Evolutionary conservation across 106 monocot genomes (phyloP).

Genomic region (Hemerocallis citrina): DNA sequence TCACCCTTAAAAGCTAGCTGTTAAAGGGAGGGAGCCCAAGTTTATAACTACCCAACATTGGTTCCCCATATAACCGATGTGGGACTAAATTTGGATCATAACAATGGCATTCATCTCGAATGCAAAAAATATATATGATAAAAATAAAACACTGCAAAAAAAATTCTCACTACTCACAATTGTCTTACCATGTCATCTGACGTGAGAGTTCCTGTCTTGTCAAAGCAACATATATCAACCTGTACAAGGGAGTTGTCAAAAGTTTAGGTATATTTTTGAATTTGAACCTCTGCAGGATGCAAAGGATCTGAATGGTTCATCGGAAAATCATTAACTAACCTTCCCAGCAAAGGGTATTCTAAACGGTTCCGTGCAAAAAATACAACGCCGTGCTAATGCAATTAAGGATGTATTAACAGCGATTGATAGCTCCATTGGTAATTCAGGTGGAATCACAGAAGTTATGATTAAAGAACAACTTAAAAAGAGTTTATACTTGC

Average conservation of each 20-base stretch:
- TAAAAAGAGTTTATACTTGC: slow-evolving; percentile 94
- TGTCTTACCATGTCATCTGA: slow-evolving; percentile 97
- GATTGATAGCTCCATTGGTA: slow-evolving; percentile 99
- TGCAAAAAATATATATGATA: neutral
- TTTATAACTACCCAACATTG: too few relatives aligned
- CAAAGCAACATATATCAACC: slow-evolving; percentile 99
- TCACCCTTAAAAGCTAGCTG: too few relatives aligned
- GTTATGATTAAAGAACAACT: slow-evolving; percentile 98
- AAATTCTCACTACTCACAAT: neutral
- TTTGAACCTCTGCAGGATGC: neutral
- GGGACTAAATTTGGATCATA: too few relatives aligned
- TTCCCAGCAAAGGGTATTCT: slow-evolving; percentile 99
- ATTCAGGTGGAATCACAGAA: slow-evolving; percentile 96
- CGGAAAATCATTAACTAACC: neutral
- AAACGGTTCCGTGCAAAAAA: slow-evolving; percentile 99
- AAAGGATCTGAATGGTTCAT: neutral
- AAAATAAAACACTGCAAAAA: neutral
- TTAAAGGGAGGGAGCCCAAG: too few relatives aligned
- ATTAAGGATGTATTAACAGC: slow-evolving; percentile 99
- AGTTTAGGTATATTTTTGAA: neutral
- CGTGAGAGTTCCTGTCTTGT: slow-evolving; percentile 98
- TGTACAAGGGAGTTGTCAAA: slow-evolving; percentile 23
- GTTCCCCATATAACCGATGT: too few relatives aligned
- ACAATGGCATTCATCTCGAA: neutral
- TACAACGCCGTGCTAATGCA: slow-evolving; percentile 91